phyloP scores from a whole-genome alignment of 176 grass and related monocot genomes.

The Bothriochloa decipiens region DNA sequence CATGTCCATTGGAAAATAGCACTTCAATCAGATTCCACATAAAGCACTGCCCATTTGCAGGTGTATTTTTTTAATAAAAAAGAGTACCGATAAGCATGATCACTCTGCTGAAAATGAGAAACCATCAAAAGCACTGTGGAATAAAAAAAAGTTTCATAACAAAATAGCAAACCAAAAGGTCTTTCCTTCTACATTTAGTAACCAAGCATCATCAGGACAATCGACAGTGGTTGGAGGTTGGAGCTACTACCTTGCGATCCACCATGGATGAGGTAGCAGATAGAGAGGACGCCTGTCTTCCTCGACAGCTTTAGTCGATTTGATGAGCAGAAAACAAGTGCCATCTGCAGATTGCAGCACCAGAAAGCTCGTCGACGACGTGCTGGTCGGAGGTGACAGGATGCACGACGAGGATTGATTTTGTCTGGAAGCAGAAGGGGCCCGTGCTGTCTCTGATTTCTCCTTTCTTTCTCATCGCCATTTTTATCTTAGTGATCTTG shows the following conservation, averaged over 20 bases:
- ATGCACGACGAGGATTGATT: slow-evolving; percentile 19
- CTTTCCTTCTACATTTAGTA: slow-evolving; percentile 37
- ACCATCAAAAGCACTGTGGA: not conserved
- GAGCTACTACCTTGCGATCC: not conserved
- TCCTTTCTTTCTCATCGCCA: slow-evolving; percentile 19
- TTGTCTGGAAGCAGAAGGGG: not conserved
- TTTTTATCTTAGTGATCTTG: slow-evolving; percentile 33
- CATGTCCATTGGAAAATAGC: slow-evolving; percentile 23
- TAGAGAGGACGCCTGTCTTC: not conserved
- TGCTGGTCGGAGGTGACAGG: slow-evolving; percentile 30
- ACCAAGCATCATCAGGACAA: not conserved
- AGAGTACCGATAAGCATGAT: not conserved
- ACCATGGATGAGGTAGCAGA: not conserved
- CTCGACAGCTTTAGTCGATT: not conserved
- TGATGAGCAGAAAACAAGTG: not conserved
- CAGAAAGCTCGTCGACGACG: not conserved
- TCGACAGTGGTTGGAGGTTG: not conserved
- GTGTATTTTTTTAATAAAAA: not conserved
- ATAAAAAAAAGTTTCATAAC: not conserved
- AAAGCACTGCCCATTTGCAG: not conserved
- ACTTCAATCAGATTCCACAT: not conserved
- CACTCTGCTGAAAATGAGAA: not conserved
- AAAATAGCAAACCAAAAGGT: not conserved
- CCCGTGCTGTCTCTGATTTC: not conserved
- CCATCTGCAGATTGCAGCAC: not conserved